Base-by-base conservation (phyloP, 257 asterid species). In the Nicotiana paniculata region DNA sequence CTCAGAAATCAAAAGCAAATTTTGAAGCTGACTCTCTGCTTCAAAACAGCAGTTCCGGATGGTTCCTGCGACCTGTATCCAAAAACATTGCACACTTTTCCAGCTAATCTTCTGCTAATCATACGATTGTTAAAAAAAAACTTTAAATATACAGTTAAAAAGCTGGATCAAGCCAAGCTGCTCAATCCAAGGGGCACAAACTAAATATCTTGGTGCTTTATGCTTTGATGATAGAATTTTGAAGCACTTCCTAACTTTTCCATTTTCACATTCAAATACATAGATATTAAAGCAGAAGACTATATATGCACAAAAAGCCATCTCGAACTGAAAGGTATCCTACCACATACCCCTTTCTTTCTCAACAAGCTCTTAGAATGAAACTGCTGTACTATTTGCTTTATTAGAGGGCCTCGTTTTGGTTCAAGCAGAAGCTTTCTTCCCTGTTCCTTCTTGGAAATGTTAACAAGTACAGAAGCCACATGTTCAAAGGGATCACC, bases 41-140 rank as follows among this genome's bases (percentile, higher is more conserved):
- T 96, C 98, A 79, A 96, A 96, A 84, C 98, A 96, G 89, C 98
- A 94, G 89, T 96, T 96, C n/a, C 98, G 93, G 79, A 96, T 92
- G 48, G 99, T 96, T 87, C 98, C 98, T 0, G 97, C 86, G 6
- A 96, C 95, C 99, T 96, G 84, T 37, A 77, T 61, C 69, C 54
- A 77, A 82, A 62, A 81, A 11, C 63, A 66, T 48, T 32, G 16
- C 43, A 72, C 39, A 48, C 1, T 26, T 46, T 74, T 72, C 16
- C 37, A 13, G 28, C 63, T 75, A 75, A 75, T 24, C 79, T 51
- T 75, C n/a, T 46, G n/a, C 24, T 43, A 6, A 72, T 72, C 37
- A 72, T 18, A 24, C 24, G 63, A 12, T 74, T 51, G 46, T 26
- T 43, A 15, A 26, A 72, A 48, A 12, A 74, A 48, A 74, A 58